Evolutionary conservation across 2,329 filamentous ascomycete species (phyloP).

Genomic region (Pseudopithomyces chartarum): DNA sequence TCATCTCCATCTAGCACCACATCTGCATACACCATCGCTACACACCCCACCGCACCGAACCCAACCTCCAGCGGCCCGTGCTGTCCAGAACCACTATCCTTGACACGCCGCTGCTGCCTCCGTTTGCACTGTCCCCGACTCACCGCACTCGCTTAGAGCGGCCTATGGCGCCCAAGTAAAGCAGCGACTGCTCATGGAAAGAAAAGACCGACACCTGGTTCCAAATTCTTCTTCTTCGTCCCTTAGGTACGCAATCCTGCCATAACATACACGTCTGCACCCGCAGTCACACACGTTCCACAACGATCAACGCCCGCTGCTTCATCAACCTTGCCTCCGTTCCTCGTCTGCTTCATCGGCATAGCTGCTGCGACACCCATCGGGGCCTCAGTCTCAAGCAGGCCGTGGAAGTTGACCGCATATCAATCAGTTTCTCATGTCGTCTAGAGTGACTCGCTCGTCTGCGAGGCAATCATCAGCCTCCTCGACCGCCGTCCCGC

Average conservation of each 20-base stretch:
- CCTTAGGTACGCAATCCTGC: slow-evolving; percentile 28
- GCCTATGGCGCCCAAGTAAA: slow-evolving; percentile 46
- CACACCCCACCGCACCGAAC: neutral
- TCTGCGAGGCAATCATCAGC: slow-evolving; percentile 86
- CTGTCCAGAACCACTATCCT: slow-evolving; percentile 6
- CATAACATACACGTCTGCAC: slow-evolving; percentile 11
- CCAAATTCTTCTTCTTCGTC: slow-evolving; percentile 24
- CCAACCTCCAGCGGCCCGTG: slow-evolving; percentile 1
- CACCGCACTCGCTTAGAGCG: slow-evolving; percentile 42
- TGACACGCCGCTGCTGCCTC: slow-evolving; percentile 6
- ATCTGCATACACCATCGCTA: slow-evolving; percentile 15
- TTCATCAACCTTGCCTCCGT: slow-evolving; percentile 18
- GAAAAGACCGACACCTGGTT: slow-evolving; percentile 31
- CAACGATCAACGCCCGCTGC: slow-evolving; percentile 7
- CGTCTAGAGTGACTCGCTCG: slow-evolving; percentile 94
- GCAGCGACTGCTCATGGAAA: slow-evolving; percentile 38
- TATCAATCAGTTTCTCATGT: slow-evolving; percentile 73
- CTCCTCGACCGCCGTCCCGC: slow-evolving; percentile 48
- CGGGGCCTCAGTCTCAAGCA: slow-evolving; percentile 37
- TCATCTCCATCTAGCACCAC: slow-evolving; percentile 16
- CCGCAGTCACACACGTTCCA: slow-evolving; percentile 2
- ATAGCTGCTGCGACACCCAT: slow-evolving; percentile 33
- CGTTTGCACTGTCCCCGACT: slow-evolving; percentile 19
- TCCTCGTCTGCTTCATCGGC: slow-evolving; percentile 30
- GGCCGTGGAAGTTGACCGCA: slow-evolving; percentile 31